Conservation (phyloP, 495 filamentous ascomycete species). For the Penicillium egyptiacum region DNA sequence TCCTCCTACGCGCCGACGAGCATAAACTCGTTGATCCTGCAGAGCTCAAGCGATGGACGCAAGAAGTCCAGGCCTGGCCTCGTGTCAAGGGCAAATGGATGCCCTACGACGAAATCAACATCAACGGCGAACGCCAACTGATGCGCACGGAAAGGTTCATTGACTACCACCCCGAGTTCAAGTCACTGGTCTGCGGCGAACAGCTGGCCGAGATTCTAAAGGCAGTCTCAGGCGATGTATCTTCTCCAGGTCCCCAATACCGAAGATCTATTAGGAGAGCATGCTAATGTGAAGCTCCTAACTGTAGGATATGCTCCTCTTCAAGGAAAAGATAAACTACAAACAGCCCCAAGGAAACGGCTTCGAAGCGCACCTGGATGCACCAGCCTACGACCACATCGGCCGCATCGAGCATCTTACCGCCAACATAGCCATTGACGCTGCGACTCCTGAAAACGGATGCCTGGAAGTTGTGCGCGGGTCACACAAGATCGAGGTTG, state of each 20-base stretch:
- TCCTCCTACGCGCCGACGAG: slow-evolving; percentile 33
- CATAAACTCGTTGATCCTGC: slow-evolving; percentile 32
- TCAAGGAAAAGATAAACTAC: slow-evolving; percentile 50
- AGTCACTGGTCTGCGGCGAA: slow-evolving; percentile 34
- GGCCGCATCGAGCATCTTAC: slow-evolving; percentile 45
- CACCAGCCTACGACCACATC: slow-evolving; percentile 46
- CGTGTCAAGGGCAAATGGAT: slow-evolving; percentile 43
- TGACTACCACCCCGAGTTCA: slow-evolving; percentile 41
- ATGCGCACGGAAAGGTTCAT: slow-evolving; percentile 47
- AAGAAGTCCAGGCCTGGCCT: slow-evolving; percentile 42
- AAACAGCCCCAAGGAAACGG: slow-evolving; percentile 40
- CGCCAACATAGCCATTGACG: slow-evolving; percentile 42
- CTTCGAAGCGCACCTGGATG: slow-evolving; percentile 45
- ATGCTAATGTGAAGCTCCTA: neutral
- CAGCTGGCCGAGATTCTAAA: slow-evolving; percentile 35
- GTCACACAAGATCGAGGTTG: slow-evolving; percentile 41
- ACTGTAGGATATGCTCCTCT: slow-evolving; percentile 41
- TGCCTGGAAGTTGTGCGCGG: slow-evolving; percentile 45
- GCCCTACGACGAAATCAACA: slow-evolving; percentile 48
- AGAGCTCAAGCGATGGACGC: slow-evolving; percentile 37
- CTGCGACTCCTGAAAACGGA: slow-evolving; percentile 40
- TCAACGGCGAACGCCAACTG: slow-evolving; percentile 39
- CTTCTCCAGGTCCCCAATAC: neutral
- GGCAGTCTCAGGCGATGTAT: slow-evolving; percentile 34
- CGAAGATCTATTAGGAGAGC: neutral